Base-by-base conservation (phyloP, 306 rosid genomes). In the Pterocarpus macrocarpus region DNA sequence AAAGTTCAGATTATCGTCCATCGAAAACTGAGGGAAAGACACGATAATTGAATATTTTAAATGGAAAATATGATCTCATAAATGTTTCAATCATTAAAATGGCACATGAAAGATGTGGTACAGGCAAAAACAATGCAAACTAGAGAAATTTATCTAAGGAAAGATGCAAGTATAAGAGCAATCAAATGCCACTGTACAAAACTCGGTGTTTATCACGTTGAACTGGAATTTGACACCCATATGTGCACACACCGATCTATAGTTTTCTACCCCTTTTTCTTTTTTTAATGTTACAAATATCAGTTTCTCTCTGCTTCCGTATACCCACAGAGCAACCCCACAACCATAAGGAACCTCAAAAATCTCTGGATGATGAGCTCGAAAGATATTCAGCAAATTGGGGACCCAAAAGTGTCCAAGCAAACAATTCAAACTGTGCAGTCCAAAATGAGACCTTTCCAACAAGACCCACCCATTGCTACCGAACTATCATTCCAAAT, bases 281-380 rank as follows among this genome's bases (percentile, higher is more conserved):
- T 55, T 70, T 16, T 47, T 28, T 9, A 45, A 71, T 34, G 73
- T 35, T 47, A 78, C 79, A 80, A 57, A 3, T 76, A 64, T 74
- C 56, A 17, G 38, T 68, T 64, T 30, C 50, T 52, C 72, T 72
- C 65, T 68, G 33, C 33, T 61, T 69, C 80, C 53, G 41, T 63
- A 80, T 69, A 80, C 59, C 79, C 55, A 73, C 69, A 47, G 17
- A 15, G 75, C 62, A 72, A 75, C 59, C 75, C 75, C 58, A 50
- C 30, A 45, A 28, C 78, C 77, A 64, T 2, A 49, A 41, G 41
- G 44, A 83, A 53, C 58, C 12, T 30, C n/a, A 86, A 75, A 55
- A 66, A 11, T 49, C 38, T 79, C 69, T 70, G 10, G 64, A 56
- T 61, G 32, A 36, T 49, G 73, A 65, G 10, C 50, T 10, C 12